Conservation (phyloP, 148 eudicot genomes). For the Beta vulgaris region DNA sequence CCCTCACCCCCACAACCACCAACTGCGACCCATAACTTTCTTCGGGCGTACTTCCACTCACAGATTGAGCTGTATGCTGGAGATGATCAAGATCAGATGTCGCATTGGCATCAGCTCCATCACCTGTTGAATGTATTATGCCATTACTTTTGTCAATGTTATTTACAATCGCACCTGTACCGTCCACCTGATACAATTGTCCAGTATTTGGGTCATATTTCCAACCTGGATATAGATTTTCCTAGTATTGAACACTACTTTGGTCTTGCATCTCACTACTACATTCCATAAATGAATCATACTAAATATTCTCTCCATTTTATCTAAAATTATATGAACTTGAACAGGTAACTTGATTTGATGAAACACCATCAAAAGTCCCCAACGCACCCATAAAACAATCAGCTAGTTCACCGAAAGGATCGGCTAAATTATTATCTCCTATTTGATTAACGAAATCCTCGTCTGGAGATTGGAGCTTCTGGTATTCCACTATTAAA, state of each 20-base stretch:
- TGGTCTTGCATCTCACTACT: conserved; percentile 33
- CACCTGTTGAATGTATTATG: conserved; percentile 20
- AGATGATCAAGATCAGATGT: conserved; percentile 41
- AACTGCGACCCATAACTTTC: too few species aligned
- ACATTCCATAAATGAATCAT: too few species aligned
- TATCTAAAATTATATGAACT: too few species aligned
- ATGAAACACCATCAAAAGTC: too few species aligned
- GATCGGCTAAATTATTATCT: conserved; percentile 34
- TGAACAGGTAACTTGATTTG: too few species aligned
- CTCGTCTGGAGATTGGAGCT: conserved; percentile 23
- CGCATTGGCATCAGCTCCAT: conserved; percentile 33
- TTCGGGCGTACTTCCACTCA: conserved; percentile 37
- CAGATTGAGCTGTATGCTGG: conserved; percentile 55
- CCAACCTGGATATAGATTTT: conserved; percentile 82
- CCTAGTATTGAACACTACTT: conserved; percentile 57
- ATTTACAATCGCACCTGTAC: conserved; percentile 35
- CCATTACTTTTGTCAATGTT: conserved; percentile 25
- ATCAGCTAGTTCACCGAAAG: conserved; percentile 30
- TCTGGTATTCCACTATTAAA: conserved; percentile 27
- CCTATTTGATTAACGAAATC: conserved; percentile 60
- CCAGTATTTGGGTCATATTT: conserved; percentile 62
- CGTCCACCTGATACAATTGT: conserved; percentile 72
- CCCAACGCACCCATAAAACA: conserved; percentile 11
- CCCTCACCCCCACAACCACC: too few species aligned
- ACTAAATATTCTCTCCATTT: too few species aligned